phyloP scores from a whole-genome alignment of 2,329 filamentous ascomycete genomes.

The Diaporthe sp. region DNA sequence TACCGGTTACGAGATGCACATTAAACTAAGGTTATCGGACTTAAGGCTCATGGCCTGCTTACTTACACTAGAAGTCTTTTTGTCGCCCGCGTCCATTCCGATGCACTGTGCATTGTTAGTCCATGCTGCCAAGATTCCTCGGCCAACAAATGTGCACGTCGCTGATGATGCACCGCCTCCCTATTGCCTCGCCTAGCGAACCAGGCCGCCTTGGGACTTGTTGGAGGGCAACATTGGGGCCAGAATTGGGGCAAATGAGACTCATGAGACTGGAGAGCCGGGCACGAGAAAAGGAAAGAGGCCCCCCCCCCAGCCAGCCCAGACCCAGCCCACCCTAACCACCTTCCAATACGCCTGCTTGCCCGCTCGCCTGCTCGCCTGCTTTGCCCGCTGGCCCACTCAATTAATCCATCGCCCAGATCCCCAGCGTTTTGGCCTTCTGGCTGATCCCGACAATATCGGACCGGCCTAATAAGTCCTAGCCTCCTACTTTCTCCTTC shows the following conservation, averaged over 20 bases:
- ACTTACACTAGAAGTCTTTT: background rate
- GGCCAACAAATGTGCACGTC: slow-evolving; percentile 16
- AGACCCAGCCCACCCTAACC: slow-evolving; percentile 15
- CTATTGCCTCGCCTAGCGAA: slow-evolving; percentile 7
- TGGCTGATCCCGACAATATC: slow-evolving; percentile 16
- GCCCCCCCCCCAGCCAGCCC: background rate
- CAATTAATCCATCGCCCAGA: slow-evolving; percentile 20
- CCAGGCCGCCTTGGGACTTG: slow-evolving; percentile 3
- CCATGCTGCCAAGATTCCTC: slow-evolving; percentile 15
- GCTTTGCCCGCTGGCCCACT: background rate
- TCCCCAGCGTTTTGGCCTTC: slow-evolving; percentile 20
- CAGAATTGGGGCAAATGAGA: slow-evolving; percentile 18
- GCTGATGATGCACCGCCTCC: slow-evolving; percentile 24
- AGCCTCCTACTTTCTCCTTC: slow-evolving; percentile 13
- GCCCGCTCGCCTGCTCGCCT: background rate
- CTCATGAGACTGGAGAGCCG: slow-evolving; percentile 5
- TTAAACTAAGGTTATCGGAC: slow-evolving; percentile 5
- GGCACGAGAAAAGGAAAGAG: slow-evolving; percentile 11
- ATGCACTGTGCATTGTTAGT: slow-evolving; percentile 24
- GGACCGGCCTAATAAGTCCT: slow-evolving; percentile 22
- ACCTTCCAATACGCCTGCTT: slow-evolving; percentile 11
- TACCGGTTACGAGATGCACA: background rate
- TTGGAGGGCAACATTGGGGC: slow-evolving; percentile 18
- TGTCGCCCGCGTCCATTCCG: background rate
- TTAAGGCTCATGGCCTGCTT: background rate